Evolutionary conservation across 352 stramenopile species (phyloP), one percentile per base, ranked within the genome.

Genomic region (Phytophthora meadii): DNA sequence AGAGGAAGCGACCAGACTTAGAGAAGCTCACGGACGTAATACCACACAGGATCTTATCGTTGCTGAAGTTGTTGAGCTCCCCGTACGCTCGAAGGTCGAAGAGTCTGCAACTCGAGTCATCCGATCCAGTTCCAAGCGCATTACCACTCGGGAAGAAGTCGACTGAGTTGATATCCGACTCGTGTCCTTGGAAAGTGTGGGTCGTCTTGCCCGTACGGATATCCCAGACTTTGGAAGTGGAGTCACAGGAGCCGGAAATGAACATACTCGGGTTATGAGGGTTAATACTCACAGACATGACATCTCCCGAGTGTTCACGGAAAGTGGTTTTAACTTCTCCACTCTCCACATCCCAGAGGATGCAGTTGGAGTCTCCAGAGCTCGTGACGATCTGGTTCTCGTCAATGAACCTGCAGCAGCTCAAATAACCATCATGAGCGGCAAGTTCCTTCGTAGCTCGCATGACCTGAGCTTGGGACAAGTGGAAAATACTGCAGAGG

Each of bases 401-500:
- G 74, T 98, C 90, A 37, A 99, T 89, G 73, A 99, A 99, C 41
- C 97, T 92, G 77, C 98, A 99, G 82, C 97, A 99, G 39, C 86
- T 98, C 15, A 99, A 70, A 67, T 99, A 99, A 14, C 97, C 98
- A 76, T 99, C 98, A 74, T 99, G 98, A 4, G 93, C 94, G 22
- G 97, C 95, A 39, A 99, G 88, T 78, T 99, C 98, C 63, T 97
- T 94, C 12, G 84, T 94, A 8, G 96, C 91, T 51, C 93, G 85
- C 79, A 98, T 93, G 52, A 96, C 88, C 65, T 94, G 87, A 2
- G 84, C 82, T 59, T 97, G 84, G 39, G 82, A 92, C 8, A 99
- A 78, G 68, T 98, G 95, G 77, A 99, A 99, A 66, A 99, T 98
- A n/a, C 97, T 99, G 81, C 98, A 99, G 45, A 99, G 78, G 81